Conservation (phyloP, 164 flowering plant species). For the Annona squamosa region DNA sequence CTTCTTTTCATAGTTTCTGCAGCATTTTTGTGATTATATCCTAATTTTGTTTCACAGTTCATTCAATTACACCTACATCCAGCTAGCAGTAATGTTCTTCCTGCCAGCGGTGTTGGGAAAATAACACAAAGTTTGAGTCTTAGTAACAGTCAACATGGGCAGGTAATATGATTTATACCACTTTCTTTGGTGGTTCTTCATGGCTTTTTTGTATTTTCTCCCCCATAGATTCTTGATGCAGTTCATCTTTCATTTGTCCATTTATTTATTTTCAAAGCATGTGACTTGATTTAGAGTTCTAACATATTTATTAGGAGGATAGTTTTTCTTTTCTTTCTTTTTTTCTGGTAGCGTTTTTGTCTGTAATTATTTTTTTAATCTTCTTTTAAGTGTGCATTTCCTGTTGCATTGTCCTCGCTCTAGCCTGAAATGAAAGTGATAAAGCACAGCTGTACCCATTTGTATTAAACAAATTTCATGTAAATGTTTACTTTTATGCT, state of each 20-base stretch:
- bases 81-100: slow-evolving; percentile 77
- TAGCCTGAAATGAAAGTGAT: no score
- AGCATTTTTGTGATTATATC: slow-evolving; percentile 8
- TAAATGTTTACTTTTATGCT: no score
- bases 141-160: slow-evolving; percentile 86
- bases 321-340: no score
- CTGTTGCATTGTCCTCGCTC: no score
- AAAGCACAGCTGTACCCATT: no score
- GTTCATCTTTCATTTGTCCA: not conserved
- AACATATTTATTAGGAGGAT: no score
- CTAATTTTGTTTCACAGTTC: slow-evolving; percentile 47
- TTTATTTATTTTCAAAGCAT: not conserved
- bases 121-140: slow-evolving; percentile 62
- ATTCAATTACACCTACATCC: slow-evolving; percentile 87
- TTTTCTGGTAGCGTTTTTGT: no score
- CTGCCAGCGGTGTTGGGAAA: slow-evolving; percentile 62
- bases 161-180: slow-evolving; percentile 39
- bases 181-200: not conserved
- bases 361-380: no score
- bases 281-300: no score
- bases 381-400: no score
- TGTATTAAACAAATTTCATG: no score
- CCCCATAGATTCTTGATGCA: not conserved
- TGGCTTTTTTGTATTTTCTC: no score
- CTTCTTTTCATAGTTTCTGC: not conserved